Conservation (phyloP, 2,329 filamentous ascomycete genomes). For the Capronia epimyces region DNA sequence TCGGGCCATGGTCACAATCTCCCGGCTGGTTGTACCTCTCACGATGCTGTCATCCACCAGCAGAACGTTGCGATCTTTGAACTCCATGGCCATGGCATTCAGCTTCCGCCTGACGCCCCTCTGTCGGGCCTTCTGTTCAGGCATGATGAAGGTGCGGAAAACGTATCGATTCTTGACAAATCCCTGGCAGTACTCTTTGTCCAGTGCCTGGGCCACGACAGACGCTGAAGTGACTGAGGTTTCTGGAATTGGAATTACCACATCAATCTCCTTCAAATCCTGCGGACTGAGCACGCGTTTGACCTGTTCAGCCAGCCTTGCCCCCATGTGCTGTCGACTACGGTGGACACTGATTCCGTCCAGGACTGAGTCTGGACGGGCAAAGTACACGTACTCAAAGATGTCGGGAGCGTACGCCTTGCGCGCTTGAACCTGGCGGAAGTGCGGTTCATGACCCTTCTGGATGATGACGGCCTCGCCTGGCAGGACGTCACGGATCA, state of each 20-base stretch:
- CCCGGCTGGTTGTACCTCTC: conserved; percentile 72
- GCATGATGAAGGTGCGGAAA: conserved; percentile 82
- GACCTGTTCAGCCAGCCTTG: conserved; percentile 70
- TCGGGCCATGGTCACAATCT: conserved; percentile 76
- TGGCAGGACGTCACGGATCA: conserved; percentile 71
- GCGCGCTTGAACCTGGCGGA: conserved; percentile 65
- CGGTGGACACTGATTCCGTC: conserved; percentile 84
- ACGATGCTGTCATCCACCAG: conserved; percentile 90
- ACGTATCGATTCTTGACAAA: conserved; percentile 90
- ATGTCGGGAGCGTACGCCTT: conserved; percentile 75
- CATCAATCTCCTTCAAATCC: conserved; percentile 68
- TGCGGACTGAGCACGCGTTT: conserved; percentile 62
- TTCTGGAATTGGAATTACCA: conserved; percentile 75
- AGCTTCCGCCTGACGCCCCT: conserved; percentile 87
- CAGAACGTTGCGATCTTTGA: conserved; percentile 70
- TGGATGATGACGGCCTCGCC: conserved; percentile 81
- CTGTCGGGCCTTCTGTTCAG: conserved; percentile 71
- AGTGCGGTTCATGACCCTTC: conserved; percentile 68
- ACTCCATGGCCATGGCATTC: conserved; percentile 79
- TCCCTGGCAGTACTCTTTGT: conserved; percentile 71
- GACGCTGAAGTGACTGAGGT: conserved; percentile 78
- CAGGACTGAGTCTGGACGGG: conserved; percentile 72
- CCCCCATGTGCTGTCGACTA: conserved; percentile 80
- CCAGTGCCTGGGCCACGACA: conserved; percentile 66
- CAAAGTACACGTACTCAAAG: conserved; percentile 85